Conservation (phyloP, 306 rosid species). For the Parietaria judaica region DNA sequence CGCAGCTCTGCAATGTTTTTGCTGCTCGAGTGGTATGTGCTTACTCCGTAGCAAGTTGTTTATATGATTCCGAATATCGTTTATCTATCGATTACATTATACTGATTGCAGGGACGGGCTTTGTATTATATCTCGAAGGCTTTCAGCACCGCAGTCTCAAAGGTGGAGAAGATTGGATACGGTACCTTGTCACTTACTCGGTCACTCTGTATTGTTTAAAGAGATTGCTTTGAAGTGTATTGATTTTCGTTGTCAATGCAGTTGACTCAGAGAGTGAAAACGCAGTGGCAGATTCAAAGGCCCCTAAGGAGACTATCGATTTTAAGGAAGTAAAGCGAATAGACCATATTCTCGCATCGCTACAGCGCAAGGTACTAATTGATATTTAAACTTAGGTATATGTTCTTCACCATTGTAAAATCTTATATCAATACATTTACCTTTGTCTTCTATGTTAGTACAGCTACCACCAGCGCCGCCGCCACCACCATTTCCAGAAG, state of each 20-base stretch:
- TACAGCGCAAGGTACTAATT: slow-evolving; percentile 58
- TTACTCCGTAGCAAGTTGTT: neutral
- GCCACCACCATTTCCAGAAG: slow-evolving; percentile 87
- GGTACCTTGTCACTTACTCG: slow-evolving; percentile 35
- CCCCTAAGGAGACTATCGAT: slow-evolving; percentile 55
- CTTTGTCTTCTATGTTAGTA: slow-evolving; percentile 5
- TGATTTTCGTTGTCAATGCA: slow-evolving; percentile 33
- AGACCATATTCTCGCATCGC: slow-evolving; percentile 76
- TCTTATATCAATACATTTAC: neutral
- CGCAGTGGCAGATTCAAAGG: slow-evolving; percentile 45
- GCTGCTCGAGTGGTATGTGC: slow-evolving; percentile 73
- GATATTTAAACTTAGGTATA: neutral
- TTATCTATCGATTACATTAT: neutral
- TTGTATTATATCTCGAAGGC: slow-evolving; percentile 76
- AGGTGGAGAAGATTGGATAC: slow-evolving; percentile 91
- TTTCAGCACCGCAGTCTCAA: slow-evolving; percentile 78
- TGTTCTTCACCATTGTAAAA: slow-evolving; percentile 6
- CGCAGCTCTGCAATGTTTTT: slow-evolving; percentile 82
- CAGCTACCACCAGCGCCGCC: slow-evolving; percentile 87
- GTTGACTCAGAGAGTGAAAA: slow-evolving; percentile 72
- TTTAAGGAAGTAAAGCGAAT: slow-evolving; percentile 66
- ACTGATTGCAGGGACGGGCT: slow-evolving; percentile 62
- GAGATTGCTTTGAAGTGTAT: neutral
- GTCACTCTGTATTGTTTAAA: neutral
- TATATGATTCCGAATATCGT: neutral